Evolutionary conservation across 2,329 filamentous ascomycete species (phyloP).

Genomic region (Ophiocordyceps sinensis): DNA sequence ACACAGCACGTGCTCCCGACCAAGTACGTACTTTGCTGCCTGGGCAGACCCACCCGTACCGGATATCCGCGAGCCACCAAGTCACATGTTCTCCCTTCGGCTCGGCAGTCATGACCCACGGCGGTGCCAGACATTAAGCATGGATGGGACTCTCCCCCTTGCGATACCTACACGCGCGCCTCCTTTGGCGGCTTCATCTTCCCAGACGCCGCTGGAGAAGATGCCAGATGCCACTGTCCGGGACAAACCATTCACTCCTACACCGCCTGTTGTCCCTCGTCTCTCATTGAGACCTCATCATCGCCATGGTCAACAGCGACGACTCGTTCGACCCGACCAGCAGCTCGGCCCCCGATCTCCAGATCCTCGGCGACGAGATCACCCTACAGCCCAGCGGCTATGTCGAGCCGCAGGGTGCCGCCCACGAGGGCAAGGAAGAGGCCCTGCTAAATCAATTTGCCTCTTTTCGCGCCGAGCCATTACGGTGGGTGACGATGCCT

Average conservation of each 20-base stretch:
- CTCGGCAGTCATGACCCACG: background rate
- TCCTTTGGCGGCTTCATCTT: background rate
- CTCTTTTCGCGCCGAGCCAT: conserved; percentile 60
- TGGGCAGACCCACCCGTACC: too few species aligned
- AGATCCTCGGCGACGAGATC: conserved; percentile 60
- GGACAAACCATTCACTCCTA: background rate
- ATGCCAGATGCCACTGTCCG: conserved; percentile 1
- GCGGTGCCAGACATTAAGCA: background rate
- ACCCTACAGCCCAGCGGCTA: conserved; percentile 62
- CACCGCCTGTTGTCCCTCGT: background rate
- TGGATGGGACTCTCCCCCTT: background rate
- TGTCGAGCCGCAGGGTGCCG: conserved; percentile 32
- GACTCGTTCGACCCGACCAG: conserved; percentile 14
- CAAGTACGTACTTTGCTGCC: too few species aligned
- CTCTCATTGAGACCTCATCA: too few species aligned
- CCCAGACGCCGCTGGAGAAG: background rate
- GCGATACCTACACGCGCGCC: background rate
- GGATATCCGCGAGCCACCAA: background rate
- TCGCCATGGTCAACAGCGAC: conserved; percentile 16
- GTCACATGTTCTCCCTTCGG: background rate
- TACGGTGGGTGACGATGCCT: conserved; percentile 31
- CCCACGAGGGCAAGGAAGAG: conserved; percentile 44
- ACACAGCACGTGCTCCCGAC: too few species aligned
- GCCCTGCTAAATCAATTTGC: conserved; percentile 71
- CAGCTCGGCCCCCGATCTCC: conserved; percentile 54